phyloP scores from a whole-genome alignment of 805 yeast genomes.

The Kazachstania kunashirensis region DNA sequence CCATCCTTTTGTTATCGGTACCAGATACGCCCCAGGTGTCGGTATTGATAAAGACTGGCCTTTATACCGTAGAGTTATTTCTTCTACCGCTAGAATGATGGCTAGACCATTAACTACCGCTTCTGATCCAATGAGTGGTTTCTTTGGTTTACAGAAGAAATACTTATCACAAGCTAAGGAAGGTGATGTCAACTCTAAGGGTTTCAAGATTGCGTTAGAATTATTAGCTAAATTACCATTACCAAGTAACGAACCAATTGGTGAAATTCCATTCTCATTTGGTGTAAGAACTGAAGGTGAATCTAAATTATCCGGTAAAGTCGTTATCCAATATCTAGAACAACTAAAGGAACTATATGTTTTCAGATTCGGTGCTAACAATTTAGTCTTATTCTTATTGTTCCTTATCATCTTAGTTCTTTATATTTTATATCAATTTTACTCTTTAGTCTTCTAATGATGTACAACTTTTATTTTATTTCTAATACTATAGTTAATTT shows the following conservation, averaged over 20 bases:
- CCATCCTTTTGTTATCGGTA: slow-evolving; percentile 40
- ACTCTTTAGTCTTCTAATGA: slow-evolving; percentile 14
- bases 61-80: slow-evolving; percentile 39
- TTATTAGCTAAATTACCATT: slow-evolving; percentile 38
- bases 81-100: slow-evolving; percentile 40
- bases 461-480: not conserved
- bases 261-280: slow-evolving; percentile 42
- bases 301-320: slow-evolving; percentile 40
- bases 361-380: slow-evolving; percentile 36
- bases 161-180: slow-evolving; percentile 31
- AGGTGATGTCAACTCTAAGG: slow-evolving; percentile 34
- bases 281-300: slow-evolving; percentile 49
- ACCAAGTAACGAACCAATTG: slow-evolving; percentile 30
- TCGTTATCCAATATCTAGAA: slow-evolving; percentile 38
- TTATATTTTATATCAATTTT: slow-evolving; percentile 23
- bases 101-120: slow-evolving; percentile 44
- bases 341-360: slow-evolving; percentile 40
- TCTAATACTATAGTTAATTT: too few species aligned
- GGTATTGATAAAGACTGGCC: slow-evolving; percentile 49
- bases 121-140: slow-evolving; percentile 46
- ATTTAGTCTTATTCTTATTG: slow-evolving; percentile 28
- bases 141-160: slow-evolving; percentile 41
- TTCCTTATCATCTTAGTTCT: slow-evolving; percentile 26
- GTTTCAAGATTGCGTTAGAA: slow-evolving; percentile 43
- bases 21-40: slow-evolving; percentile 46